Evolutionary conservation across 331 rosid genomes (phyloP), one percentile per base, ranked within the genome.

Genomic region (Cydonia oblonga): DNA sequence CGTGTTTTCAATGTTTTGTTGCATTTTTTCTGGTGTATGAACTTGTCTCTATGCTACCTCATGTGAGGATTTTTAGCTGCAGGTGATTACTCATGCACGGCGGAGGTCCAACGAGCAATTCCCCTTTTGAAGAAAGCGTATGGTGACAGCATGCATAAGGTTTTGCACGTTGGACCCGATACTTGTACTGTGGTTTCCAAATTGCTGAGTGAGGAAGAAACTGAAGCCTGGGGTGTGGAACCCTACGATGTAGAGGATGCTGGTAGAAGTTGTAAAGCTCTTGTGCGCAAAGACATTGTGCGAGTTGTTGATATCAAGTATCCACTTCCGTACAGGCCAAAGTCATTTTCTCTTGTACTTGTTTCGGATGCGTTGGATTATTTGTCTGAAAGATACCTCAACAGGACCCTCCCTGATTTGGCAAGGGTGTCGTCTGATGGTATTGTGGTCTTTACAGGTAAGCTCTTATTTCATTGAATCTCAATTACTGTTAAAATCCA

Each of bases 181-280:
- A 72, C 86, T 25, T 88, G 90, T 81, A 79, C 76, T 30, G 89
- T 88, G 76, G 87, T 84, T 78, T 86, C 87, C 40, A 82, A 73
- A 73, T 84, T 88, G 86, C 72, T 67, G 44, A 77, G 69, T 72
- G 84, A 90, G 79, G 88, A 83, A 10, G 96, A 86, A 79, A 87
- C 91, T 69, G 91, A 86, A 74, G 96, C 89, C 20, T 90, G 96
- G 96, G 96, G 91, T 32, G 40, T 83, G 73, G 96, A 90, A 60
- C 96, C 96, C n/a, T 90, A 88, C 26, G 93, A 87, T 72, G 74
- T 78, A 68, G 96, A 88, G 80, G 96, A 88, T 62, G 87, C 79
- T 20, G 90, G 85, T 80, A 72, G 76, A 72, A 58, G 49, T 64
- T 88, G 93, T 85, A 87, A 76, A 75, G 44, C 87, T 73, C 92